phyloP scores from a whole-genome alignment of 495 filamentous ascomycete species.

The Penicillium lagena region DNA sequence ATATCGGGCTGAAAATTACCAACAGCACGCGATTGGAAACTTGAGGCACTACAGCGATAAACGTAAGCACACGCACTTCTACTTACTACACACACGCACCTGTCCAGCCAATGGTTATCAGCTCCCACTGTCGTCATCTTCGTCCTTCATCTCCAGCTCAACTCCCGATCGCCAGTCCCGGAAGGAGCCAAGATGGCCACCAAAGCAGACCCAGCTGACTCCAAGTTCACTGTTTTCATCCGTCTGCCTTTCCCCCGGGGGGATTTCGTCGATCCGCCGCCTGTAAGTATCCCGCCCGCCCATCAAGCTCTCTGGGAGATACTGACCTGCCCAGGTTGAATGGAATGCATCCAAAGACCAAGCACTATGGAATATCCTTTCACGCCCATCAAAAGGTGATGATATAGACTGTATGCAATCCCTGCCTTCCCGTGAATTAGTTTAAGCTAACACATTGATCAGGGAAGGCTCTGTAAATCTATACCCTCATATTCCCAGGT shows the following conservation, averaged over 20 bases:
- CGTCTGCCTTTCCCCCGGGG: conserved; percentile 81
- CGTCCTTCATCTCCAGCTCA: conserved; percentile 1
- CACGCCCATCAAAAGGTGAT: conserved; percentile 60
- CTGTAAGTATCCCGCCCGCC: conserved; percentile 43
- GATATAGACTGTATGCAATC: conserved; percentile 71
- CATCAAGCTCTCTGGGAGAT: too few species aligned
- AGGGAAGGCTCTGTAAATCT: conserved; percentile 79
- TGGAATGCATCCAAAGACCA: conserved; percentile 81
- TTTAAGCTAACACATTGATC: conserved; percentile 22
- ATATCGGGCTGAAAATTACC: too few species aligned
- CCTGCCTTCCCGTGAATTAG: not conserved
- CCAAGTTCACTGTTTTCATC: conserved; percentile 70
- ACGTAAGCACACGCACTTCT: too few species aligned
- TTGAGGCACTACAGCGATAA: too few species aligned
- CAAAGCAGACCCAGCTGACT: conserved; percentile 11
- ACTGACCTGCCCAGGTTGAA: conserved; percentile 42
- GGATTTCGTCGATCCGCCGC: conserved; percentile 84
- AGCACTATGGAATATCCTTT: conserved; percentile 84
- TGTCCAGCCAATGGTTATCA: conserved; percentile 7
- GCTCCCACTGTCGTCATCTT: conserved; percentile 4
- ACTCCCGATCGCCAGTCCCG: not conserved
- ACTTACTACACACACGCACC: conserved; percentile 4
- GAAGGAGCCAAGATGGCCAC: conserved; percentile 7
- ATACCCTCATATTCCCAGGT: conserved; percentile 2
- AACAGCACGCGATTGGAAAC: too few species aligned